Conservation (phyloP, 768 basidiomycete genomes). For the Calocera viscosa region DNA sequence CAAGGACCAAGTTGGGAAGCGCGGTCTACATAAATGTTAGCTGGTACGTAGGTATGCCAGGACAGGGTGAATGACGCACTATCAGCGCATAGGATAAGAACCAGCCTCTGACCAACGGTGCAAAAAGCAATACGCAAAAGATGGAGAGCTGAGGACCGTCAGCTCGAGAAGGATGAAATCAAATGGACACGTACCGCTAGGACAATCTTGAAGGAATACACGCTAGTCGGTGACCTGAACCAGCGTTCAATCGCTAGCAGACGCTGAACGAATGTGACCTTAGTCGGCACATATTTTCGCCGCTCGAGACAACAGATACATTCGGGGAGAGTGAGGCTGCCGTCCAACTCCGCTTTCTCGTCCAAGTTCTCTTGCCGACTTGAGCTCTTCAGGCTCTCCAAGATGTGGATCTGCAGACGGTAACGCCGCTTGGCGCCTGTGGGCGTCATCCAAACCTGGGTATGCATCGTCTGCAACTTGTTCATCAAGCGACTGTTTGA, state of each 20-base stretch:
- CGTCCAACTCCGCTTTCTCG: not conserved
- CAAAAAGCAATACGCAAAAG: slow-evolving; percentile 23
- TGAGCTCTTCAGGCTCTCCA: slow-evolving; percentile 18
- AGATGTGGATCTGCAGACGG: slow-evolving; percentile 23
- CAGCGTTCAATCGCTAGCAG: slow-evolving; percentile 15
- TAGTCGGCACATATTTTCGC: slow-evolving; percentile 13
- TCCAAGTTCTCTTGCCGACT: not conserved
- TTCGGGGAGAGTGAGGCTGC: slow-evolving; percentile 19
- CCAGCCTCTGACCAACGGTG: slow-evolving; percentile 19
- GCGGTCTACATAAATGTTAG: not conserved
- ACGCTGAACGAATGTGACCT: slow-evolving; percentile 13
- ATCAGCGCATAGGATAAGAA: slow-evolving; percentile 24
- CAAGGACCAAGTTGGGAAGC: slow-evolving; percentile 25
- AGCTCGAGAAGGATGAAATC: not conserved
- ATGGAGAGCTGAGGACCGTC: slow-evolving; percentile 1
- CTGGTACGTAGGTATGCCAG: not conserved
- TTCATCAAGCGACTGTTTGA: slow-evolving; percentile 18
- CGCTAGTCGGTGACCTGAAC: slow-evolving; percentile 14
- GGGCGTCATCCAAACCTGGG: slow-evolving; percentile 13
- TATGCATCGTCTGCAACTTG: slow-evolving; percentile 19
- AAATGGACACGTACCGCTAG: slow-evolving; percentile 16
- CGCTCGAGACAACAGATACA: slow-evolving; percentile 23
- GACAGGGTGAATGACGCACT: not conserved
- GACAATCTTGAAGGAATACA: slow-evolving; percentile 23
- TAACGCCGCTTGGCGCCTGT: slow-evolving; percentile 10